Percentiles rank a stretch among this genome's conserved stretches.
Evolutionary conservation across 75 land plant genomes (phyloP).

Genomic region (Gnetum montanum): DNA sequence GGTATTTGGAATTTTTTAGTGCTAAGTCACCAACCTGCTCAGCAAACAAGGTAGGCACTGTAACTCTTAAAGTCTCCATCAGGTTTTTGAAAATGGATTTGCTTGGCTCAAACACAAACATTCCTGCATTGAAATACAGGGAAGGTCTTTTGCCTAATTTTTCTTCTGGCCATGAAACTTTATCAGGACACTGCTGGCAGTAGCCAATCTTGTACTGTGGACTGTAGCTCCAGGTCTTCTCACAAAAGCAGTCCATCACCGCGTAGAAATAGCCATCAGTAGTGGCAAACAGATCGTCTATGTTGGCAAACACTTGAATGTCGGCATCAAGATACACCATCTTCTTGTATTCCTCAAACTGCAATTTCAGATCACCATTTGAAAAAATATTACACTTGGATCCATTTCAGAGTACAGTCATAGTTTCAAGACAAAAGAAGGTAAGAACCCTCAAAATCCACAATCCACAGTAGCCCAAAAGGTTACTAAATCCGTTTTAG

Average conservation of each 20-base stretch:
- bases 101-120: constrained; percentile 50
- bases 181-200: constrained; percentile 59
- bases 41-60: constrained; percentile 47
- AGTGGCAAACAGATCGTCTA: constrained; percentile 41
- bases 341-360: constrained; percentile 53
- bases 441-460: too few species aligned
- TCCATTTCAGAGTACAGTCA: too few species aligned
- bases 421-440: too few species aligned
- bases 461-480: too few species aligned
- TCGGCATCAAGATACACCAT: constrained; percentile 54
- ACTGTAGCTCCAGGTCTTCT: constrained; percentile 44
- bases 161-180: constrained; percentile 23
- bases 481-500: too few species aligned
- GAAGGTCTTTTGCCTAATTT: constrained; percentile 24
- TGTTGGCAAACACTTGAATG: constrained; percentile 51
- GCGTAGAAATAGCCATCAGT: constrained; percentile 38
- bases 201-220: constrained; percentile 39
- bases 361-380: neutral
- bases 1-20: too few species aligned
- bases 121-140: constrained; percentile 54
- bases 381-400: neutral
- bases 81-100: constrained; percentile 18
- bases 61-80: constrained; percentile 21
- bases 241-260: constrained; percentile 62
- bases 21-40: too few species aligned